Evolutionary conservation across 163 green algal genomes (phyloP), one percentile per base, ranked within the genome.

Genomic region (Chlorella variabilis): DNA sequence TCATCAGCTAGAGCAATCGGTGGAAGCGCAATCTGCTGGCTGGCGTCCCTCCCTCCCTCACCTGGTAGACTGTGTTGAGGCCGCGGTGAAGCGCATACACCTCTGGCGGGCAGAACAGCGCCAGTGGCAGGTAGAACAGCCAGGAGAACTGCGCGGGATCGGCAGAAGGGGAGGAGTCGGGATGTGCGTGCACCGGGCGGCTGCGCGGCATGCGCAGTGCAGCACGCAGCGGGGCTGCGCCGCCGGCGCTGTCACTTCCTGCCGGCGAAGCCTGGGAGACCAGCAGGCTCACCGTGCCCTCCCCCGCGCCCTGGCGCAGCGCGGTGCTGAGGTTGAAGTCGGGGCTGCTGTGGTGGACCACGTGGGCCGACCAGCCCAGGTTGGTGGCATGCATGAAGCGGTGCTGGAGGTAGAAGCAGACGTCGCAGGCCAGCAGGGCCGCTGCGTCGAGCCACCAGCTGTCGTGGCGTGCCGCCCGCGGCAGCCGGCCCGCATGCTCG

Each of bases 301-400:
- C 82, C 21, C 48, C 59, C 0, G 36, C 36, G 17, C 76, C 62
- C 36, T 74, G 41, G 1, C 82, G 58, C 21, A 84, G 48, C 2
- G 65, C 82, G 20, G 76, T 84, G 48, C 31, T 54, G 1, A 80
- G 38, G 76, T 87, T 87, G 82, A 69, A 87, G 70, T 87, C 82
- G 0, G 61, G 71, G 69, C 69, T 82, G 68, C 58, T 78, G 69
- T 87, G 82, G 70, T 87, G 82, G 36, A 75, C 61, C 38, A 82
- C 65, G 71, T 85, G 80, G 0, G 73, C 73, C 0, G 63, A 48
- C 83, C 83, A 88, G 8, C 48, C 27, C 36, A 88, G 65, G 79
- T 88, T 88, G 41, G 23, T 59, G 9, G 29, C 63, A 45, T 89
- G 85, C 13, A 38, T 39, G 4, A 65, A 42, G 42, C 81, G 66